Conservation (phyloP, 441 rosid genomes). For the Arabidopsis hybrid region DNA sequence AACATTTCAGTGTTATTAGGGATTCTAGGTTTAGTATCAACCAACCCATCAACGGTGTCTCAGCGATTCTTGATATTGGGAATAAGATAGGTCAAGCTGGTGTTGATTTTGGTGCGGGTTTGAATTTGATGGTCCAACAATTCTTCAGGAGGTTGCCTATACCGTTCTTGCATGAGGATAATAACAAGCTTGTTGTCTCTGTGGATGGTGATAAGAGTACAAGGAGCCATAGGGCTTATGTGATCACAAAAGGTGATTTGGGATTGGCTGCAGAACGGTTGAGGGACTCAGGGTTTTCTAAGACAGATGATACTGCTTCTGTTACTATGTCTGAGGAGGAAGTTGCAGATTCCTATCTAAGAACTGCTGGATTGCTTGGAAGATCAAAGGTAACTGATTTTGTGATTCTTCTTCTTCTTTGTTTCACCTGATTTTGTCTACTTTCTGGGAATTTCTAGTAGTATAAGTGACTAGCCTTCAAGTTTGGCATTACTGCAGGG, state of each 20-base stretch:
- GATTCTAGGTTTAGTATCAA: conserved; percentile 56
- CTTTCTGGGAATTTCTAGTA: not conserved
- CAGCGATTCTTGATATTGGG: conserved; percentile 72
- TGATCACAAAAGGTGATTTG: conserved; percentile 48
- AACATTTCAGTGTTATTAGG: conserved; percentile 47
- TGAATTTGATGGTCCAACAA: conserved; percentile 79
- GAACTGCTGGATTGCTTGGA: conserved; percentile 59
- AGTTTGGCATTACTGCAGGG: not conserved
- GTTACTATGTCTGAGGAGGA: conserved; percentile 53
- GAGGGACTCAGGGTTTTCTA: conserved; percentile 56
- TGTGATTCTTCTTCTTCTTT: conserved; percentile 2
- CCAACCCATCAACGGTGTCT: conserved; percentile 58
- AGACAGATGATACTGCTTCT: conserved; percentile 45
- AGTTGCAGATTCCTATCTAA: conserved; percentile 58
- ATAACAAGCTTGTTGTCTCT: conserved; percentile 33
- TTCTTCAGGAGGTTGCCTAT: conserved; percentile 68
- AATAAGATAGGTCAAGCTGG: conserved; percentile 83
- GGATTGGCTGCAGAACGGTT: conserved; percentile 57
- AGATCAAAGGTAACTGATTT: conserved; percentile 65
- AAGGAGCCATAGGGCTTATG: conserved; percentile 42
- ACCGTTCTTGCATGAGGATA: conserved; percentile 68
- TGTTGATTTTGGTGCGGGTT: conserved; percentile 69
- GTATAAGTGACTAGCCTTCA: not conserved
- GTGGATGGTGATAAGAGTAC: conserved; percentile 34
- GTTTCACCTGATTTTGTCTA: not conserved